Evolutionary conservation across 768 basidiomycete species (phyloP).

Genomic region (Termitomyces sp.): DNA sequence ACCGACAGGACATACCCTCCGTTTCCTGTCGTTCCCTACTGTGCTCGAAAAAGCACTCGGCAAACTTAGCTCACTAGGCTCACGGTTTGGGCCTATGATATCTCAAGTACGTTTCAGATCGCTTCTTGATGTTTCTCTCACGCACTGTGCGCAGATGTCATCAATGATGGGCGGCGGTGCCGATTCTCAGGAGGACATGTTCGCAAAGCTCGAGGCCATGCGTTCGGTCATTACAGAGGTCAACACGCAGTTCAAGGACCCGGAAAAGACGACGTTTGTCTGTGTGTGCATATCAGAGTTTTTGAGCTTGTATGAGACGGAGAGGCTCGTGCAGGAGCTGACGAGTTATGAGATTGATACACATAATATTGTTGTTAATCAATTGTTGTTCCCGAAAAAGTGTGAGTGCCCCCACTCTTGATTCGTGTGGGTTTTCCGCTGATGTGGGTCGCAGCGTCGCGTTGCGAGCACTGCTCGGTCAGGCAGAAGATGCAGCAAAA

Average conservation of each 20-base stretch:
- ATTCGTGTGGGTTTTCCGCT: neutral
- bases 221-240: constrained; percentile 96
- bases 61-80: constrained; percentile 90
- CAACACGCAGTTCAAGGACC: constrained; percentile 98
- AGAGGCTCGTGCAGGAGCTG: constrained; percentile 93
- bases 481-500: constrained; percentile 98
- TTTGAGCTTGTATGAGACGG: constrained; percentile 96
- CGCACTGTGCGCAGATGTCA: constrained; percentile 59
- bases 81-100: constrained; percentile 96
- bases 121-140: neutral
- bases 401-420: constrained; percentile 41
- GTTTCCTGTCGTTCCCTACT: constrained; percentile 97
- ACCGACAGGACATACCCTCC: constrained; percentile 96
- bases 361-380: constrained; percentile 98
- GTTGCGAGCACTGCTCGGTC: constrained; percentile 93
- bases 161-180: constrained; percentile 93
- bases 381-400: constrained; percentile 89
- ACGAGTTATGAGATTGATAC: constrained; percentile 96
- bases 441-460: constrained; percentile 52
- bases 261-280: constrained; percentile 99
- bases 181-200: constrained; percentile 96
- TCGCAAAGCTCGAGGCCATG: constrained; percentile 97
- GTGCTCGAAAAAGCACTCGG: constrained; percentile 97
- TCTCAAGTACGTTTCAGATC: constrained; percentile 48
- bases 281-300: constrained; percentile 99